A percentile compares a stretch with the other conserved stretches of the same genome.
phyloP scores from a whole-genome alignment of 345 rosid species.

The Syzygium oleosum region DNA sequence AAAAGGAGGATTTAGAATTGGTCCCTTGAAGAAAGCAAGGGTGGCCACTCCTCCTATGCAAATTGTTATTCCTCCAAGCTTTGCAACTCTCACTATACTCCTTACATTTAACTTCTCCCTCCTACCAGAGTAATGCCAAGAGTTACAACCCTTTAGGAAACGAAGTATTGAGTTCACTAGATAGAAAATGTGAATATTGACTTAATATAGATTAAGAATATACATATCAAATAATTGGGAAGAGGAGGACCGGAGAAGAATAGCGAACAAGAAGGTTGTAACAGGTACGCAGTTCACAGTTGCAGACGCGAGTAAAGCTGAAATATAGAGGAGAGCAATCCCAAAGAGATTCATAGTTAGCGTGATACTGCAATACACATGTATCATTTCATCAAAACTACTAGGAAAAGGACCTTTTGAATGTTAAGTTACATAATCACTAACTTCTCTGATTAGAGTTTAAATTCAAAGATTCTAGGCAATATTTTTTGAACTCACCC shows the following conservation, averaged over 20 bases:
- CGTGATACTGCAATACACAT: constrained; percentile 6
- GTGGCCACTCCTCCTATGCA: constrained; percentile 4
- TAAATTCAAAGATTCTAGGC: not conserved
- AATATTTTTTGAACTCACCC: constrained; percentile 1
- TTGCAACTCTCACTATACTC: constrained; percentile 6
- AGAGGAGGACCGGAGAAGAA: constrained; percentile 7
- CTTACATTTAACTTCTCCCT: constrained; percentile 11
- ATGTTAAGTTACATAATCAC: not conserved
- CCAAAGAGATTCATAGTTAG: not conserved
- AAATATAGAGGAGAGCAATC: constrained; percentile 2
- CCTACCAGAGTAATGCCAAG: not conserved
- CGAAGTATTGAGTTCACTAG: not conserved
- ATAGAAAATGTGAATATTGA: not conserved
- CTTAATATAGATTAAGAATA: not conserved
- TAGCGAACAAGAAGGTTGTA: constrained; percentile 7
- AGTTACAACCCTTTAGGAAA: not conserved
- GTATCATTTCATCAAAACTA: not conserved
- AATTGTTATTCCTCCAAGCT: constrained; percentile 6
- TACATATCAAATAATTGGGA: not conserved
- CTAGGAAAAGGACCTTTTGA: not conserved
- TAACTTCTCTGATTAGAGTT: not conserved
- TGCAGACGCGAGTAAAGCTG: constrained; percentile 11
- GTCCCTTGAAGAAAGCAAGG: constrained; percentile 12
- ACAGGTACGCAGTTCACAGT: constrained; percentile 7
- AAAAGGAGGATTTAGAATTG: constrained; percentile 1